Evolutionary conservation across 2,329 filamentous ascomycete genomes (phyloP).

Genomic region (Diaporthe amygdali): DNA sequence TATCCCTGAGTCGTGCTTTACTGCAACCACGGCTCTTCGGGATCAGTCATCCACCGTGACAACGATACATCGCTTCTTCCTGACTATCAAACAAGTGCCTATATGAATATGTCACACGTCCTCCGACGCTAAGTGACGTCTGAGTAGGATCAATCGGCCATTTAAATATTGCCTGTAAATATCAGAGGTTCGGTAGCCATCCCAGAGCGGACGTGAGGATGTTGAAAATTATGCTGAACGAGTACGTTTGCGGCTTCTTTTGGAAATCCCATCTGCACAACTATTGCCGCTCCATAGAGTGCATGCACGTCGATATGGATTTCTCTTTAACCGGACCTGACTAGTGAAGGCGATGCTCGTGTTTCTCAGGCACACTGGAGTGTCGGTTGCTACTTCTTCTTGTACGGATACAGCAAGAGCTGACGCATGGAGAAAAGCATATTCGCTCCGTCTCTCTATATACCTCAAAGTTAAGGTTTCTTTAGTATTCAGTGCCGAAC

Average conservation of each 20-base stretch:
- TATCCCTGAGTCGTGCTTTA: slow-evolving; percentile 2
- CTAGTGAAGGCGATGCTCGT: not conserved
- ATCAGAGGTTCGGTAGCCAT: not conserved
- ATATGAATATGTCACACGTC: not conserved
- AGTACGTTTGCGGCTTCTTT: not conserved
- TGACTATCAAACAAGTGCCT: not conserved
- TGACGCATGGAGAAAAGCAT: not conserved
- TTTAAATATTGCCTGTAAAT: not conserved
- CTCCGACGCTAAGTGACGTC: not conserved
- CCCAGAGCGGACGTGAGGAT: not conserved
- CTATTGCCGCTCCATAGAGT: not conserved
- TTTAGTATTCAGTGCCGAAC: not conserved
- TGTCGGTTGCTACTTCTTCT: not conserved
- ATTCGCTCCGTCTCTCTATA: not conserved
- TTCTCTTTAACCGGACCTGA: slow-evolving; percentile 1
- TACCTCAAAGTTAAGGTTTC: not conserved
- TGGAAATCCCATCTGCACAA: not conserved
- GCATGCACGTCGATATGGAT: slow-evolving; percentile 3
- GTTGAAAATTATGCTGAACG: not conserved
- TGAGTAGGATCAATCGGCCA: not conserved
- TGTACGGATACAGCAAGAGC: not conserved
- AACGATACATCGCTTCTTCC: not conserved
- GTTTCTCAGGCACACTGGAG: not conserved
- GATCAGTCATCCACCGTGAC: not conserved
- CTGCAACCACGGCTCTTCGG: not conserved